A percentile compares a stretch with the other conserved stretches of the same genome.
Conservation (phyloP, 768 basidiomycete genomes). For the Scleroderma bovista region DNA sequence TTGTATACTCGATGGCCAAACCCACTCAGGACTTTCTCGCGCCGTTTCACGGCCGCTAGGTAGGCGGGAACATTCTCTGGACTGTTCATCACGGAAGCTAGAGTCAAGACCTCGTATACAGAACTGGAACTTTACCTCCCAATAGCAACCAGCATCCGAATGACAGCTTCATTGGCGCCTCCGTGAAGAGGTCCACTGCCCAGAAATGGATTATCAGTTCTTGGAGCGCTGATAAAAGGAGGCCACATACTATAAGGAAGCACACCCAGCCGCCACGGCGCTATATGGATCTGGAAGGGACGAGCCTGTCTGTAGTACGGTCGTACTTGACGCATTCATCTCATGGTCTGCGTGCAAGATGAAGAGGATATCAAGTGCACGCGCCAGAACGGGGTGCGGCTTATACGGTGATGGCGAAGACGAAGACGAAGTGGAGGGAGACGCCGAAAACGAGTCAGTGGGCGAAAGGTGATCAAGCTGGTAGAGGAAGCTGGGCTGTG, state of each 20-base stretch:
- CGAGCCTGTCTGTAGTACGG: slow-evolving; percentile 82
- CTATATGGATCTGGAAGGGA: slow-evolving; percentile 90
- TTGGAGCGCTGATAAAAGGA: not conserved
- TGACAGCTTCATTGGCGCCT: slow-evolving; percentile 91
- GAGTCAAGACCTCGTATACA: not conserved
- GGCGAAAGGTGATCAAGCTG: slow-evolving; percentile 75
- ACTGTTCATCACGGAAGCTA: slow-evolving; percentile 27
- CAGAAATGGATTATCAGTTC: not conserved
- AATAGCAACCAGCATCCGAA: slow-evolving; percentile 88
- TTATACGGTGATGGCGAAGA: slow-evolving; percentile 55
- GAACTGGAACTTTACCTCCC: slow-evolving; percentile 45
- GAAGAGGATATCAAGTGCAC: slow-evolving; percentile 84
- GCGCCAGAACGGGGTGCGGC: slow-evolving; percentile 81
- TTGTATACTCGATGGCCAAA: slow-evolving; percentile 87
- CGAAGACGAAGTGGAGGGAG: slow-evolving; percentile 33
- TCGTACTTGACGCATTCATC: slow-evolving; percentile 80
- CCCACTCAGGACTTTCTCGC: slow-evolving; percentile 85
- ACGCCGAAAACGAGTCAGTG: slow-evolving; percentile 33
- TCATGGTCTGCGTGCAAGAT: slow-evolving; percentile 89
- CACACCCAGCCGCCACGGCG: slow-evolving; percentile 83
- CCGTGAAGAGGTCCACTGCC: slow-evolving; percentile 39
- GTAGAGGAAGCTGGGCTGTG: slow-evolving; percentile 64
- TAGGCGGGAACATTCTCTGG: slow-evolving; percentile 83
- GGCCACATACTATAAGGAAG: slow-evolving; percentile 74
- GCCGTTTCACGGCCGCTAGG: slow-evolving; percentile 79